phyloP scores from a whole-genome alignment of 495 filamentous ascomycete genomes.

The Immersiella caudata region DNA sequence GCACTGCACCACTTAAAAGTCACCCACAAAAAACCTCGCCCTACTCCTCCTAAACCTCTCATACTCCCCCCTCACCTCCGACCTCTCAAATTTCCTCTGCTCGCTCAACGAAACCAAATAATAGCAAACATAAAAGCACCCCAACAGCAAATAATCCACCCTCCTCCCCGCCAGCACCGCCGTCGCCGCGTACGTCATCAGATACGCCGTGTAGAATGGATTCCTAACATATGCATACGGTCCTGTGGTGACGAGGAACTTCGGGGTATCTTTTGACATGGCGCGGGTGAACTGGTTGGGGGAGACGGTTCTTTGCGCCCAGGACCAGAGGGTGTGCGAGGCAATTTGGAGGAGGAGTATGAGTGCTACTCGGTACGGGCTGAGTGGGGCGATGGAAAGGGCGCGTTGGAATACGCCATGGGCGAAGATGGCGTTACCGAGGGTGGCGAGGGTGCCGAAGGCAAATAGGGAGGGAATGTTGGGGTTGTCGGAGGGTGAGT shows the following conservation, averaged over 20 bases:
- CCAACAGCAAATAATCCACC: constrained; percentile 11
- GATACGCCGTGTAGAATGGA: constrained; percentile 10
- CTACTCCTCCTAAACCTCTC: neutral
- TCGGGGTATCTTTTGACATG: neutral
- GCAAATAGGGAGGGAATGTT: neutral
- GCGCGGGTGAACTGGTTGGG: constrained; percentile 10
- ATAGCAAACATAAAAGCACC: neutral
- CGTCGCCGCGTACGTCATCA: constrained; percentile 7
- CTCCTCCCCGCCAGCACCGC: neutral
- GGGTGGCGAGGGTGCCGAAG: neutral
- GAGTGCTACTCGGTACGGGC: neutral
- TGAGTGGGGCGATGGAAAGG: neutral
- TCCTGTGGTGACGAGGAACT: neutral
- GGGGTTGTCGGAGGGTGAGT: neutral
- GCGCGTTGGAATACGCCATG: constrained; percentile 3
- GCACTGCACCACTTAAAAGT: neutral
- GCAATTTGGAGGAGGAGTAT: neutral
- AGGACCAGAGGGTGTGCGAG: constrained; percentile 4
- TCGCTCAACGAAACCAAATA: constrained; percentile 1
- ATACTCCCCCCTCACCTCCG: constrained; percentile 9
- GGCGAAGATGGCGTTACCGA: neutral
- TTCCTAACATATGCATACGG: constrained; percentile 10
- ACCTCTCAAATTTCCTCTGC: constrained; percentile 7
- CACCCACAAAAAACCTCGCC: constrained; percentile 9
- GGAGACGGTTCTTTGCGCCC: neutral